phyloP scores from a whole-genome alignment of 345 rosid species.

The Mercurialis annua region DNA sequence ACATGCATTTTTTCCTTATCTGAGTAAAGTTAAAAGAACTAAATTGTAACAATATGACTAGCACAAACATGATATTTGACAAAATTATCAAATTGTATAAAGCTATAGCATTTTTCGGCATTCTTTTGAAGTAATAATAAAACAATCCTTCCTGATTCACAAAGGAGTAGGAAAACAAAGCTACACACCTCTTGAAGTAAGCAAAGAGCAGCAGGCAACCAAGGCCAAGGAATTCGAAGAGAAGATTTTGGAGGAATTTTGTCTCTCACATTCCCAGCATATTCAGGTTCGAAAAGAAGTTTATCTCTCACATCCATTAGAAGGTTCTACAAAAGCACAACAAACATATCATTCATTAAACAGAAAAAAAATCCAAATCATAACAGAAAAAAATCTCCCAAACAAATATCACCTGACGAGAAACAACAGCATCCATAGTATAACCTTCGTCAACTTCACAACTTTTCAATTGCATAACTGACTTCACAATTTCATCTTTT shows the following conservation, averaged over 20 bases:
- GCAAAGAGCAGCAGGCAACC: constrained; percentile 93
- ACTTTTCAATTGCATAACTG: constrained; percentile 67
- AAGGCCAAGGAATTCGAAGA: constrained; percentile 72
- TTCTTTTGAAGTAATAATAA: too few relatives aligned
- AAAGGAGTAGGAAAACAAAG: constrained; percentile 21
- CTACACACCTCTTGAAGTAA: constrained; percentile 95
- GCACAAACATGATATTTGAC: too few relatives aligned
- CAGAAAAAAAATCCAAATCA: background rate
- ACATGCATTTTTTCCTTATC: too few relatives aligned
- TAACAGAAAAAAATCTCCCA: background rate
- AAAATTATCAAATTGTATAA: too few relatives aligned
- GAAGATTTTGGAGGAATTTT: constrained; percentile 72
- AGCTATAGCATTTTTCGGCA: too few relatives aligned
- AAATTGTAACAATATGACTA: too few relatives aligned
- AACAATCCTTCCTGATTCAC: too few relatives aligned
- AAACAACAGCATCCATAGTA: constrained; percentile 59
- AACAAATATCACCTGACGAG: constrained; percentile 89
- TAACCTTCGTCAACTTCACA: constrained; percentile 86
- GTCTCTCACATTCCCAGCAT: constrained; percentile 75
- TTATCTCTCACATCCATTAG: constrained; percentile 91
- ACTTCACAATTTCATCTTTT: constrained; percentile 90
- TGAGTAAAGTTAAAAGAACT: background rate
- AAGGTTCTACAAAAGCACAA: constrained; percentile 51
- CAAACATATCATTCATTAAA: constrained; percentile 1
- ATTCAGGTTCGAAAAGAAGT: constrained; percentile 93